phyloP scores from a whole-genome alignment of 1,139 yeast species.

The Eremothecium gossypii region DNA sequence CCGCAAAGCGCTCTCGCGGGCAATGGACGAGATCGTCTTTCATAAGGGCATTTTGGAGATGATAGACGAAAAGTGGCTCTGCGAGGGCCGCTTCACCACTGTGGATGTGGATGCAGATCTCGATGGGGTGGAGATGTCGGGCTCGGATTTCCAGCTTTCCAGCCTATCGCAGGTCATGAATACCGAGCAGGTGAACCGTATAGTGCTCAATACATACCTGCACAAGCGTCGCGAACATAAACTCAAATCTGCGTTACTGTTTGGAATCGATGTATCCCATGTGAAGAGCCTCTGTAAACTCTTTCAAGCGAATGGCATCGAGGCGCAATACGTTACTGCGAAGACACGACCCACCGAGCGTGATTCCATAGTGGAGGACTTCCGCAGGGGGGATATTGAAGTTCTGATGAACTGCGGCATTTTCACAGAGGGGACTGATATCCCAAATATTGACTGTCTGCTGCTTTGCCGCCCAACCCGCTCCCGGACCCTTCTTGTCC shows the following conservation, averaged over 20 bases:
- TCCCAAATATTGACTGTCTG: conserved; percentile 80
- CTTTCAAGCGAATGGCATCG: conserved; percentile 52
- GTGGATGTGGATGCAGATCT: conserved; percentile 36
- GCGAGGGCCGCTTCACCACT: conserved; percentile 58
- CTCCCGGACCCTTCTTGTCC: conserved; percentile 62
- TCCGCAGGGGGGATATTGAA: conserved; percentile 51
- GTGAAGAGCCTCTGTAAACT: conserved; percentile 46
- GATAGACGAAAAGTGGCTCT: conserved; percentile 61
- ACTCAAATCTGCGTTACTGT: conserved; percentile 59
- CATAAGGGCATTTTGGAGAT: conserved; percentile 59
- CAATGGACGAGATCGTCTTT: conserved; percentile 68
- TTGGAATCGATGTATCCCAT: conserved; percentile 69
- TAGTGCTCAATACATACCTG: conserved; percentile 51
- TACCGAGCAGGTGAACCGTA: conserved; percentile 42
- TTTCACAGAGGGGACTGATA: conserved; percentile 92
- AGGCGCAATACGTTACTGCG: conserved; percentile 69
- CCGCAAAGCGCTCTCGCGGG: conserved; percentile 45
- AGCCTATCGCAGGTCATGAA: conserved; percentile 51
- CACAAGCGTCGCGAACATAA: conserved; percentile 22
- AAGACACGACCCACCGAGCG: conserved; percentile 49
- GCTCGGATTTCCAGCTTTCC: conserved; percentile 44
- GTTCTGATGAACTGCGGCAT: conserved; percentile 84
- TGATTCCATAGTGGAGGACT: conserved; percentile 44
- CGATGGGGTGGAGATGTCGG: conserved; percentile 26
- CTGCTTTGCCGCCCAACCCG: conserved; percentile 74